phyloP scores from a whole-genome alignment of 2,329 filamentous ascomycete genomes.

The Phyllosticta capitalensis region DNA sequence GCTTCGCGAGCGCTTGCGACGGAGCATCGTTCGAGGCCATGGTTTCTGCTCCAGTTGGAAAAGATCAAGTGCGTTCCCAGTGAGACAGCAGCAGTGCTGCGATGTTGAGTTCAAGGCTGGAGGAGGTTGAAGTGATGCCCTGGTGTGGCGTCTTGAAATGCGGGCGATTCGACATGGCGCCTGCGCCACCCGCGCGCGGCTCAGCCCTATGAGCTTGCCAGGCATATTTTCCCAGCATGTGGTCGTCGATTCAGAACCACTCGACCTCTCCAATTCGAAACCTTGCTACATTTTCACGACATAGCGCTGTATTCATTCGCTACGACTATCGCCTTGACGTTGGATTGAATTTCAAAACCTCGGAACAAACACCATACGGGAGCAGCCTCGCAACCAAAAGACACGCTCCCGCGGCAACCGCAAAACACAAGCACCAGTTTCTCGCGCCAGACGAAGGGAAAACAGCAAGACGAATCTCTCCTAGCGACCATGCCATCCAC shows the following conservation, averaged over 20 bases:
- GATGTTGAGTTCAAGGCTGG: background rate
- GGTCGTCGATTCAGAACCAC: background rate
- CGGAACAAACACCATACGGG: no score
- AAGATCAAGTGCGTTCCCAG: background rate
- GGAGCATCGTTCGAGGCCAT: constrained; percentile 18
- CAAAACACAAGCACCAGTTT: background rate
- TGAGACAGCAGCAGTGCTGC: background rate
- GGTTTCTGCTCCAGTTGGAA: constrained; percentile 30
- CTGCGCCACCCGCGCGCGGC: background rate
- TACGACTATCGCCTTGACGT: no score
- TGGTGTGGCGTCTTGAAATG: background rate
- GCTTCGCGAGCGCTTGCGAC: constrained; percentile 53
- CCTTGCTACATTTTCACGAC: no score
- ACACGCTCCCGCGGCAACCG: no score
- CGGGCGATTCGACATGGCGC: background rate
- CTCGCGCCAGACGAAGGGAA: background rate
- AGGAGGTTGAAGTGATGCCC: background rate
- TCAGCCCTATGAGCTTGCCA: background rate
- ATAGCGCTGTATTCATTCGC: no score
- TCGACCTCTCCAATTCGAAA: background rate
- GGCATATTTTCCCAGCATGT: background rate
- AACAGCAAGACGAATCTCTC: background rate
- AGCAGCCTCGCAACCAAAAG: no score
- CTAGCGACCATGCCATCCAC: background rate
- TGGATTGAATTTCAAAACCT: no score